Base-by-base conservation (phyloP, 768 basidiomycete genomes). In the Lyophyllum atratum region DNA sequence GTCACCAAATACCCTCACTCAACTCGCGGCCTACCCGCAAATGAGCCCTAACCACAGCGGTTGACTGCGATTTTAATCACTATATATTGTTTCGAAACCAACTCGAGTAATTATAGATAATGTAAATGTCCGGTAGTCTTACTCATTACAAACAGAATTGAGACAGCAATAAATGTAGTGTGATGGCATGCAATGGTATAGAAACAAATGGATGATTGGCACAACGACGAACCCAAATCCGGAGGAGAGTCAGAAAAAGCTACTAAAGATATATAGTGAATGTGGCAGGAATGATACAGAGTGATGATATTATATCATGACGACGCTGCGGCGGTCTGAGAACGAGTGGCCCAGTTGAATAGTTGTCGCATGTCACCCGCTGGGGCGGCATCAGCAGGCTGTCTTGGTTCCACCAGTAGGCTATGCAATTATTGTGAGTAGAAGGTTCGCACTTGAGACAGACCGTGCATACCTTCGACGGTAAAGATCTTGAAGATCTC, bases 401-500 rank as follows among this genome's bases (percentile, higher is more conserved):
- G 90, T 67, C 83, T 89, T 46, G 92, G 92, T 69, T 93, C 92
- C 56, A 94, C 87, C 58, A 92, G 80, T 52, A 93, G 78, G 76
- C 91, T 92, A 58, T 43, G 56, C 25, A 49, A 43, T 25, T 26
- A 31, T 24, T 44, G 54, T 61, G 49, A 59, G 40, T 50, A 55
- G 22, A 37, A 43, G 17, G 55, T 42, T 62, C 54, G 42, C 42
- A 49, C 33, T 6, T 24, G 42, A 40, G 9, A 68, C 80, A 31
- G 62, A 87, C 6, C 11, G 34, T 87, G 87, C 83, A 37, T 63
- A 90, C 91, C 91, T 93, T 66, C 92, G 84, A 60, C 92, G 85
- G 65, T 94, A 93, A 31, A 94, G 76, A 68, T 93, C 92, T 65
- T 92, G 86, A 51, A 92, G 75, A 70, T 93, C 92, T n/a, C 89